Evolutionary conservation across 352 stramenopile species (phyloP), one percentile per base, ranked within the genome.

Genomic region (Phytopythium ostracodes): DNA sequence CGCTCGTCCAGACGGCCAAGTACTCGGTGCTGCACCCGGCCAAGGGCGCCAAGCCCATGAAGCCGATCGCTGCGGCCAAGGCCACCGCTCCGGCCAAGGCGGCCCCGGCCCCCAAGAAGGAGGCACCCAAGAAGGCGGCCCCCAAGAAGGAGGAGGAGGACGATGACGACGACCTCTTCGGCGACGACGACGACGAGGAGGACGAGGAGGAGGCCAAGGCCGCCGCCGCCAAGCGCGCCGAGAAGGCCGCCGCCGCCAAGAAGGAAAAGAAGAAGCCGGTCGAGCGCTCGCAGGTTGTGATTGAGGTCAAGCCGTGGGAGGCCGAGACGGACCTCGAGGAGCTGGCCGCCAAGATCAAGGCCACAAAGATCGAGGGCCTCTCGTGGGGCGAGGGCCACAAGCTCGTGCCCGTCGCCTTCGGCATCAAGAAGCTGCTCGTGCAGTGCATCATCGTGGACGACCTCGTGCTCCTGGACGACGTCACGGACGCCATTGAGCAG

Each of bases 361-460:
- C 81, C 15, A 62, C 87, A 10, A 63, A 87, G 33, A 68, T 92
- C 25, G 78, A 92, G 54, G 86, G 86, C 38, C 66, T 95, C 18
- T 85, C 62, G 20, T 95, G 86, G 86, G 86, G 86, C 56, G 80
- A 89, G 71, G 78, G 79, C 56, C 77, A 91, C 75, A 96, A 96
- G 67, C 65, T 92, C n/a, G 79, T 91, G 50, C 79, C 84, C 5
- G 81, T 96, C 40, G 87, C 84, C 18, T 95, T 91, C 62, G 86
- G 86, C 60, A 91, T 95, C 68, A 93, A 92, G 68, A 95, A 95
- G 75, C 70, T 95, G 56, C 70, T 93, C 2, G 71, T 95, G 50
- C 77, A 87, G 60, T 95, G 86, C 68, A 74, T 91, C 51, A 90
- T 95, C 54, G 73, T 92, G n/a, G 86, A 95, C 67, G 79, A 87